Base-by-base conservation (phyloP, 139 green algal species). In the Chlorella sp. region DNA sequence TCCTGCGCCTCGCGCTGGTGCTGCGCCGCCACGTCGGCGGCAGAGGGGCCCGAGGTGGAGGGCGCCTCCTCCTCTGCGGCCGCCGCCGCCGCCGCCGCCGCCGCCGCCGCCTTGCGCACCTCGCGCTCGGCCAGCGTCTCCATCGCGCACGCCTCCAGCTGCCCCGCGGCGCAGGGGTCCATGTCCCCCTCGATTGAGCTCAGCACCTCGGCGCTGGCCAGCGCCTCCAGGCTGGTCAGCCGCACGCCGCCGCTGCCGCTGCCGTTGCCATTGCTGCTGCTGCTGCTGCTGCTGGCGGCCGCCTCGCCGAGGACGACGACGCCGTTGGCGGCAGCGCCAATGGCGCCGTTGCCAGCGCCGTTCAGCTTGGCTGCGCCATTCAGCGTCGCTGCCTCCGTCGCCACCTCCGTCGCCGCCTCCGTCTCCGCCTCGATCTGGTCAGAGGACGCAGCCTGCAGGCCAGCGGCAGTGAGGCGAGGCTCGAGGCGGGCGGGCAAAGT, bases 141-240 rank as follows among this genome's bases (percentile, higher is more conserved):
- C 62, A 48, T 35, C 8, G 82, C 80, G 27, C 81, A 87, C 5
- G 88, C 75, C 79, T 91, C 90, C 72, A 94, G 72, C 73, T 91
- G 85, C 0, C 89, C 90, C 14, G 83, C 87, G 8, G 72, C 73
- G 27, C 74, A 67, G 5, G 89, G 76, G 46, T 88, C 79, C 76
- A 90, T 78, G 19, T 84, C 85, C 27, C 83, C 79, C 36, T 81
- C 42, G 42, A 67, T 61, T 11, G 69, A 75, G n/a, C n/a, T n/a
- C n/a, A n/a, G n/a, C n/a, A n/a, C n/a, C 38, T 25, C 27, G 1
- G n/a, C 11, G 14, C 50, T 35, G 31, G 21, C 40, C 2, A 33
- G 38, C 0, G 36, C 14, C 31, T 9, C 23, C 14, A n/a, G 27
- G 3, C 27, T 4, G 12, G 23, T 27, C 27, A 8, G 2, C 53